Conservation (phyloP, 345 rosid species). For the Pugionium dolabratum region DNA sequence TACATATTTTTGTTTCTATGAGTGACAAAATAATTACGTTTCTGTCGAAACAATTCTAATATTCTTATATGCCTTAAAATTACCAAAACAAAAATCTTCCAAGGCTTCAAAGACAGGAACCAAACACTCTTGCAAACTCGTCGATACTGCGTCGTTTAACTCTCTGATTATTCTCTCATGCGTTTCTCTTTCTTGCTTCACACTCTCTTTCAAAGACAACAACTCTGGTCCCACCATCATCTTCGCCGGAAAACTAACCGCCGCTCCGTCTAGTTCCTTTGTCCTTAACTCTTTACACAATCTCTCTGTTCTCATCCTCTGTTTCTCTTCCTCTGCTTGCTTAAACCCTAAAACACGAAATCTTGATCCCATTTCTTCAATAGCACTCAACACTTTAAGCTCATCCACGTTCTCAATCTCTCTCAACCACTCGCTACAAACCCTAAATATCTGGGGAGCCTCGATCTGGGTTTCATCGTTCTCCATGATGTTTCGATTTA, state of each 20-base stretch:
- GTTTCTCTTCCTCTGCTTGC: constrained; percentile 41
- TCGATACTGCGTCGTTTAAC: constrained; percentile 35
- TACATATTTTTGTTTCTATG: constrained; percentile 18
- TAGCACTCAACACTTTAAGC: constrained; percentile 31
- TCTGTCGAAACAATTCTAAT: constrained; percentile 19
- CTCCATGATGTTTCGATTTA: constrained; percentile 36
- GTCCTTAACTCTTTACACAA: constrained; percentile 30
- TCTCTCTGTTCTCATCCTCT: constrained; percentile 35
- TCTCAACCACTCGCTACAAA: constrained; percentile 40
- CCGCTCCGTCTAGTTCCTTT: constrained; percentile 7
- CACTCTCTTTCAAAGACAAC: constrained; percentile 23
- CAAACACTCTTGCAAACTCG: constrained; percentile 31
- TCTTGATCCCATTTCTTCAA: constrained; percentile 34
- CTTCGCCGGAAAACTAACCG: not conserved
- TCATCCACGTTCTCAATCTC: constrained; percentile 39
- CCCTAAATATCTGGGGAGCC: constrained; percentile 43
- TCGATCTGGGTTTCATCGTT: constrained; percentile 30
- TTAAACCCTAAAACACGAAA: constrained; percentile 39
- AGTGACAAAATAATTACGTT: constrained; percentile 5
- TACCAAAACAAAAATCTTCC: constrained; percentile 27
- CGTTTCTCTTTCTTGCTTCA: constrained; percentile 30
- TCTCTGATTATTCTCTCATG: constrained; percentile 33
- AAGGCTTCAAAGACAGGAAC: constrained; percentile 34
- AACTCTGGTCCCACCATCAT: constrained; percentile 21
- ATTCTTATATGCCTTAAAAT: constrained; percentile 36